Base-by-base conservation (phyloP, 2,329 filamentous ascomycete genomes). In the Venturia pyrina region DNA sequence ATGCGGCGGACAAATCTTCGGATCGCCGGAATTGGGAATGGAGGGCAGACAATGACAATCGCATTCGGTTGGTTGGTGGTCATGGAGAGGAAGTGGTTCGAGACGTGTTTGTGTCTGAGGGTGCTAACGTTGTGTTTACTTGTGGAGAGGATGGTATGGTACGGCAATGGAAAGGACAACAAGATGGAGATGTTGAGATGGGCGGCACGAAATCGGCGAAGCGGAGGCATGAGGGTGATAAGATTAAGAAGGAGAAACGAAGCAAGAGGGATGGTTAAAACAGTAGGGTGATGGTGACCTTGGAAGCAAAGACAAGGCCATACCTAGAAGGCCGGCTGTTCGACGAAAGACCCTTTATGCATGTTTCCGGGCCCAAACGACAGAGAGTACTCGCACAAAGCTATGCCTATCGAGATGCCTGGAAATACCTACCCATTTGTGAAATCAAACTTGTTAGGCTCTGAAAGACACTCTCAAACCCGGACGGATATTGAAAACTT, bases 131-230 rank as follows among this genome's bases (percentile, higher is more conserved):
- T 34, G 75, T 77, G n/a, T 78, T 78, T 68, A 81, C 76, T 17
- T 80, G 78, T 68, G 80, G 80, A n/a, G 80, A 82, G 71, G 80
- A 82, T 68, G 78, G 80, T 10, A 71, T 71, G 6, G 73, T 82
- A 40, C 75, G 76, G 61, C 74, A 77, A 1, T 82, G 80, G 80
- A 57, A 61, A n/a, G 46, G 32, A 24, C 32, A 41, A 11, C 48
- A 19, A 28, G 62, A 61, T 53, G 62, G 19, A 21, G 66, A 64
- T 53, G 62, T 67, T 5, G 66, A 67, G n/a, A 67, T 67, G 66
- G 60, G 24, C 6, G 64, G 64, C 6, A 60, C 44, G 24, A 64
- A 40, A 32, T 40, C 32, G 11, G 44, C 24, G 19, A 65, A 65
- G 63, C 48, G 48, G 40, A 56, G 63, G n/a, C 48, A 44, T 37